Conservation (phyloP, 1,284 basidiomycete species). For the Mycena citricolor region DNA sequence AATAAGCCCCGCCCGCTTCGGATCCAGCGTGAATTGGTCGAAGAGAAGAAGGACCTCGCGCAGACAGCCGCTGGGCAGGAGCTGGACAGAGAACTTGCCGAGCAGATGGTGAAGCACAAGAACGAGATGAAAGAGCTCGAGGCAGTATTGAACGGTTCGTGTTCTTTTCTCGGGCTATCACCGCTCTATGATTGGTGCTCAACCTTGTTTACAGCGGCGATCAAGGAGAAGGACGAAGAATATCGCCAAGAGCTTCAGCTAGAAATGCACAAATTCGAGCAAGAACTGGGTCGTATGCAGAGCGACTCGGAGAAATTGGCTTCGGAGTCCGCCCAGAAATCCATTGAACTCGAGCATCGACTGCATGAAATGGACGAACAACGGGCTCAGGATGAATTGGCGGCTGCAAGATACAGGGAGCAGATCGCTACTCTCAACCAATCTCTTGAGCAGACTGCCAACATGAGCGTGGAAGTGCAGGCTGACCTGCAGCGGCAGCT, state of each 20-base stretch:
- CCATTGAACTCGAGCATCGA: conserved; percentile 13
- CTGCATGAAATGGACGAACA: conserved; percentile 10
- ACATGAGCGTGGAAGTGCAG: too few relatives aligned
- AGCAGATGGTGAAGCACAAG: neutral
- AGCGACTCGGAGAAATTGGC: conserved; percentile 23
- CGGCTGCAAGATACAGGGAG: too few relatives aligned
- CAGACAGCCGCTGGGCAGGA: conserved; percentile 7
- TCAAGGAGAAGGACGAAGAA: conserved; percentile 22
- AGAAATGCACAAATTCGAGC: too few relatives aligned
- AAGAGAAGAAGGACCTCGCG: conserved; percentile 9
- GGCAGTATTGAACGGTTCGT: conserved; percentile 14
- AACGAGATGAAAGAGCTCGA: conserved; percentile 12
- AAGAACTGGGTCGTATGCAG: conserved; percentile 20
- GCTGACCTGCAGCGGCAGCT: too few relatives aligned
- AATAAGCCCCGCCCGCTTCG: conserved; percentile 8
- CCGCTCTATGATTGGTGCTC: too few relatives aligned
- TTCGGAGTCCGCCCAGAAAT: conserved; percentile 15
- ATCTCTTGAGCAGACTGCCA: too few relatives aligned
- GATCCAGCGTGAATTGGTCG: conserved; percentile 16
- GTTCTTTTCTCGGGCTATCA: too few relatives aligned
- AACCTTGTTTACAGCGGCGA: conserved; percentile 6
- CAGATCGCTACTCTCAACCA: too few relatives aligned
- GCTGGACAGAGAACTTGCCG: neutral
- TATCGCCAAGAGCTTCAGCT: conserved; percentile 24
- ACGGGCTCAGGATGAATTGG: too few relatives aligned